A percentile compares a stretch with the other conserved stretches of the same genome.
Conservation (phyloP, 306 rosid species). For the Sindora glabra region DNA sequence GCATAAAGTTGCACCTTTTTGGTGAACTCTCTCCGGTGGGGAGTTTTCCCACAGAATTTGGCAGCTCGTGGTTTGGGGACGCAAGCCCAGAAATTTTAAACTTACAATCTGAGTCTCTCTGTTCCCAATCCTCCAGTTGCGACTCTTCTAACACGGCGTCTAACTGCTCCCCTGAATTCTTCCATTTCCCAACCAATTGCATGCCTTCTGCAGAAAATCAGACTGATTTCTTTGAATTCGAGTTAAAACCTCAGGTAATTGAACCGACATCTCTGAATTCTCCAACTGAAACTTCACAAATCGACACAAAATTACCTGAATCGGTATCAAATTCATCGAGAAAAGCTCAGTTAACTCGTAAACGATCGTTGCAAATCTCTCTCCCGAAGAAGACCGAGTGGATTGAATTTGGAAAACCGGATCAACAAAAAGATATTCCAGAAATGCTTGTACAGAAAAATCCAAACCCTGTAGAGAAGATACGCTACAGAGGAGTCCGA, state of each 20-base stretch:
- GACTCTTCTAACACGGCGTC: constrained; percentile 21
- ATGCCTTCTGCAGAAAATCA: background rate
- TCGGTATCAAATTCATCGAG: constrained; percentile 12
- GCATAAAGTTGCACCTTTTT: constrained; percentile 56
- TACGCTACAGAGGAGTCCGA: constrained; percentile 69
- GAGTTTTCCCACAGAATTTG: background rate
- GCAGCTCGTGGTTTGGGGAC: background rate
- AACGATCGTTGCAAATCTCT: constrained; percentile 50
- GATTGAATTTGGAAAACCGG: constrained; percentile 42
- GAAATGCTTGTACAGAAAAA: background rate
- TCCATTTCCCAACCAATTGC: constrained; percentile 15
- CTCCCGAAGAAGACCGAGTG: constrained; percentile 58
- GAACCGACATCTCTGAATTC: constrained; percentile 33
- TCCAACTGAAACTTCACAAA: background rate
- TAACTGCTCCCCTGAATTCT: constrained; percentile 13
- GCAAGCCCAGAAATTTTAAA: background rate
- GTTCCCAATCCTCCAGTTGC: constrained; percentile 22
- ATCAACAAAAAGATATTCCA: background rate
- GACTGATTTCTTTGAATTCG: constrained; percentile 22
- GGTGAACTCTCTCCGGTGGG: constrained; percentile 61
- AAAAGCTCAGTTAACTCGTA: constrained; percentile 19
- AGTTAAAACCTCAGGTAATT: constrained; percentile 31
- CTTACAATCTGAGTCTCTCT: constrained; percentile 22
- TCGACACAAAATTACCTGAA: background rate
- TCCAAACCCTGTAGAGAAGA: constrained; percentile 6